phyloP scores from a whole-genome alignment of 225 moss, liverwort and hornwort genomes.

The Straminergon stramineum region DNA sequence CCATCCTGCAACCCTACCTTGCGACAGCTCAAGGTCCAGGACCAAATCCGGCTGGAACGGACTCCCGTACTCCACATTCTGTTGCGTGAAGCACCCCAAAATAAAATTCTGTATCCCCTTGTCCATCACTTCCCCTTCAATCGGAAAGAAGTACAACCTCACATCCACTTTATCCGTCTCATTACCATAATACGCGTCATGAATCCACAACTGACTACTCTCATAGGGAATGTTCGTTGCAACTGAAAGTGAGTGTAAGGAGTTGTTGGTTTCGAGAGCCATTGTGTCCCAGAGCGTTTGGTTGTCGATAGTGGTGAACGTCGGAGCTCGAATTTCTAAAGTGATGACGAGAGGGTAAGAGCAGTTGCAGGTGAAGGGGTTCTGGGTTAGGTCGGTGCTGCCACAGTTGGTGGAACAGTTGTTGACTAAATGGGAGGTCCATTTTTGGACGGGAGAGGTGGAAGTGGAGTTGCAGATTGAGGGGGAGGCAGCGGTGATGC shows the following conservation, averaged over 20 bases:
- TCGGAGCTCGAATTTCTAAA: conserved; percentile 43
- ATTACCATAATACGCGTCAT: neutral
- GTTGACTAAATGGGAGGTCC: neutral
- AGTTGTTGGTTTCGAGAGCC: neutral
- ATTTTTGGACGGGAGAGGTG: neutral
- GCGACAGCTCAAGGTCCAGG: neutral
- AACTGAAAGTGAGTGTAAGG: fast-evolving
- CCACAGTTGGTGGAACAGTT: neutral
- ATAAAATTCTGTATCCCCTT: neutral
- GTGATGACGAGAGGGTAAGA: conserved; percentile 28
- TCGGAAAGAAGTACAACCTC: conserved; percentile 12
- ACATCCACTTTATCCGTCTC: neutral
- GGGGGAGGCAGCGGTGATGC: neutral
- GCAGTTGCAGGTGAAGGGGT: conserved; percentile 40
- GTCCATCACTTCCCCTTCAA: neutral
- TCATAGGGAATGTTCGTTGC: neutral
- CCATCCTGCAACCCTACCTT: neutral
- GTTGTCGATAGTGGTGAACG: conserved; percentile 20
- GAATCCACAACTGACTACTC: conserved; percentile 8
- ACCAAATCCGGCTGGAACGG: conserved; percentile 21
- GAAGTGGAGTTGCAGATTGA: conserved; percentile 4
- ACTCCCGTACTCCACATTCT: neutral
- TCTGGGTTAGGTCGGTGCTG: neutral
- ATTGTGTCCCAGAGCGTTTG: neutral
- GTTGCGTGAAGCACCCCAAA: neutral